These are phyloP conservation scores for Suhomyces kilbournensis DNA, from an alignment of 805 yeast genomes.

Conservation along the genomic window DNA sequence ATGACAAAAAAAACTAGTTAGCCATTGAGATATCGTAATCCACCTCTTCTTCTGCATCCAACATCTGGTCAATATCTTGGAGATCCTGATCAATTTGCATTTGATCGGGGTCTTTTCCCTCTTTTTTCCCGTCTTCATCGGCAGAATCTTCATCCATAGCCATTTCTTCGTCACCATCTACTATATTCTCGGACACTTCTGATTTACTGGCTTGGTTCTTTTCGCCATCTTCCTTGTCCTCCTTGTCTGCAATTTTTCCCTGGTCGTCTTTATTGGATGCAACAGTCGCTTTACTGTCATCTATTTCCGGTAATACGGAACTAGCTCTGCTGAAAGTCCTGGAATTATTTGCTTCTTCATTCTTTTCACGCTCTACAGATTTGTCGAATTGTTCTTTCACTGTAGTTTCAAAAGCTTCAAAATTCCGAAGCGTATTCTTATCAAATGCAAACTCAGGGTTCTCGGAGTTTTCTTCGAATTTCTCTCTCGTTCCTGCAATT, in stretches of 20 bases:
- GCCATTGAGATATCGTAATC: slow-evolving; percentile 34
- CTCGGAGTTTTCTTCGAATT: slow-evolving; percentile 19
- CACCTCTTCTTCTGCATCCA: slow-evolving; percentile 38
- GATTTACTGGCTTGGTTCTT: not conserved
- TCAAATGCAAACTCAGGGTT: slow-evolving; percentile 34
- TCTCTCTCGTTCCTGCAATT: slow-evolving; percentile 29
- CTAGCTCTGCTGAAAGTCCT: slow-evolving; percentile 8
- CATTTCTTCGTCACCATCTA: not conserved
- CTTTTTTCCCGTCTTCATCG: not conserved
- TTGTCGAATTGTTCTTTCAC: slow-evolving; percentile 22
- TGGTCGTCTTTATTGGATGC: slow-evolving; percentile 11
- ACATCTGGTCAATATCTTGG: slow-evolving; percentile 31
- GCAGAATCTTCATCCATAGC: not conserved
- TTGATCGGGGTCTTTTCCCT: not conserved
- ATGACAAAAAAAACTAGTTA: not conserved
- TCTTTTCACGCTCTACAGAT: slow-evolving; percentile 21
- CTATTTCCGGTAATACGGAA: slow-evolving; percentile 9
- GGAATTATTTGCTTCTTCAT: slow-evolving; percentile 4
- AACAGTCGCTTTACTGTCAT: slow-evolving; percentile 15
- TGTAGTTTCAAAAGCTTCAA: slow-evolving; percentile 28
- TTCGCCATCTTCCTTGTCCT: slow-evolving; percentile 5
- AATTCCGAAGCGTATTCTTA: slow-evolving; percentile 24
- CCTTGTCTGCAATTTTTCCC: slow-evolving; percentile 1
- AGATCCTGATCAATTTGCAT: slow-evolving; percentile 16
- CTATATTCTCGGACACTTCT: not conserved